Percentiles rank a stretch among this genome's conserved stretches.
These are phyloP conservation scores for Suillus tomentosus DNA, from an alignment of 768 basidiomycete species.

Conservation along the genomic window DNA sequence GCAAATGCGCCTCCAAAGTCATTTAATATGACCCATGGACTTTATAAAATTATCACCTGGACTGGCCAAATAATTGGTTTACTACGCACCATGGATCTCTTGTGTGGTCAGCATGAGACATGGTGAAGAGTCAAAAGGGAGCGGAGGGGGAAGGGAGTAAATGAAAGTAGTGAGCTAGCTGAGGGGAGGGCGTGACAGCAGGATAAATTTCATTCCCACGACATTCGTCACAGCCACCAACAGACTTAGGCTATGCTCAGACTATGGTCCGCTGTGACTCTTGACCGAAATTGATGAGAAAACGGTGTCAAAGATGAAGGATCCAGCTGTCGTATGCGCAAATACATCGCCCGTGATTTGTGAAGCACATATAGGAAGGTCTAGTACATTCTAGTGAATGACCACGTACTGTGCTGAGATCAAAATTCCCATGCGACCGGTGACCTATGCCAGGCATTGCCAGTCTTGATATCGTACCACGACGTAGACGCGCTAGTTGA, in stretches of 20 bases:
- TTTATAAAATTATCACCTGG: constrained; percentile 34
- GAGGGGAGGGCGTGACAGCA: background rate
- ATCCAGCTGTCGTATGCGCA: background rate
- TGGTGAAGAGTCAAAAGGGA: constrained; percentile 31
- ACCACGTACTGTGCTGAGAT: background rate
- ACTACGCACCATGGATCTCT: constrained; percentile 81
- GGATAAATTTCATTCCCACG: constrained; percentile 9
- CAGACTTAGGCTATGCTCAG: no score
- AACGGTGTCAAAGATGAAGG: background rate
- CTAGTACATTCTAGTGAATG: background rate
- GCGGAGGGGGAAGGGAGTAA: constrained; percentile 8
- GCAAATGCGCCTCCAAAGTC: constrained; percentile 98
- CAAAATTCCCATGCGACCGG: background rate
- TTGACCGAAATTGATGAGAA: background rate
- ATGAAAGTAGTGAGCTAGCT: background rate
- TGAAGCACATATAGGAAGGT: background rate
- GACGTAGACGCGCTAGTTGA: background rate
- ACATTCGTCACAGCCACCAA: constrained; percentile 1
- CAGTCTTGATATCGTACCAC: background rate
- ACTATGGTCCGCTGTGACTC: background rate
- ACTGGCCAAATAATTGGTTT: background rate
- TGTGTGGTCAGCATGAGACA: constrained; percentile 92
- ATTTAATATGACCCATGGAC: constrained; percentile 98
- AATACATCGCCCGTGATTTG: background rate
- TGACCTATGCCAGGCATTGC: background rate